phyloP scores from a whole-genome alignment of 2,329 filamentous ascomycete genomes.

The Hirsutella minnesotensis region DNA sequence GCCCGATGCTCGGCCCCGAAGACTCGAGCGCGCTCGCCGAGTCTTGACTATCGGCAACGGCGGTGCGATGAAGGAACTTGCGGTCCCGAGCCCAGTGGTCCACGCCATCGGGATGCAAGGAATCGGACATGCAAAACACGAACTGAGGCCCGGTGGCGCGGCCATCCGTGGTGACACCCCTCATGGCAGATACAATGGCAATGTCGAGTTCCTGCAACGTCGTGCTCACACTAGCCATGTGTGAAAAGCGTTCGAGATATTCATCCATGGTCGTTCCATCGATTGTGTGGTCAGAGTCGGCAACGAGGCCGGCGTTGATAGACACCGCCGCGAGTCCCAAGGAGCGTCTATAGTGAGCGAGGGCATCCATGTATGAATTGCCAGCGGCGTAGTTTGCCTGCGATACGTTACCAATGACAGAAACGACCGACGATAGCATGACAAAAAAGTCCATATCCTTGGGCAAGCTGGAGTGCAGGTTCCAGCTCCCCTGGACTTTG shows the following conservation, averaged over 20 bases:
- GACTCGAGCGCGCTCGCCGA: neutral
- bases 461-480: slow-evolving; percentile 16
- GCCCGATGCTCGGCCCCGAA: neutral
- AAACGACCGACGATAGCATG: slow-evolving; percentile 19
- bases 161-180: neutral
- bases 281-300: slow-evolving; percentile 1
- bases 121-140: neutral
- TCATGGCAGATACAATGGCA: neutral
- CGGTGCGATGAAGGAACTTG: neutral
- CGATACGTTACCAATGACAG: slow-evolving; percentile 16
- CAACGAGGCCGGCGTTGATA: slow-evolving; percentile 8
- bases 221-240: neutral
- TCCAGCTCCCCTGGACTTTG: slow-evolving; percentile 17
- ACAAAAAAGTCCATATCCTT: slow-evolving; percentile 23
- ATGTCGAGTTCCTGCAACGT: neutral
- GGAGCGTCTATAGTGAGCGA: slow-evolving; percentile 6
- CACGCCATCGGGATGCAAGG: neutral
- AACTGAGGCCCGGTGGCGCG: neutral
- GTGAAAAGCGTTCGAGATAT: neutral
- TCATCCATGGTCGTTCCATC: neutral
- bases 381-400: slow-evolving; percentile 27
- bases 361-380: slow-evolving; percentile 15
- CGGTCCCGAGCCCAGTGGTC: neutral
- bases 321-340: slow-evolving; percentile 6
- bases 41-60: neutral